Conservation (phyloP, 768 basidiomycete species). For the Amanita pseudoporphyria region DNA sequence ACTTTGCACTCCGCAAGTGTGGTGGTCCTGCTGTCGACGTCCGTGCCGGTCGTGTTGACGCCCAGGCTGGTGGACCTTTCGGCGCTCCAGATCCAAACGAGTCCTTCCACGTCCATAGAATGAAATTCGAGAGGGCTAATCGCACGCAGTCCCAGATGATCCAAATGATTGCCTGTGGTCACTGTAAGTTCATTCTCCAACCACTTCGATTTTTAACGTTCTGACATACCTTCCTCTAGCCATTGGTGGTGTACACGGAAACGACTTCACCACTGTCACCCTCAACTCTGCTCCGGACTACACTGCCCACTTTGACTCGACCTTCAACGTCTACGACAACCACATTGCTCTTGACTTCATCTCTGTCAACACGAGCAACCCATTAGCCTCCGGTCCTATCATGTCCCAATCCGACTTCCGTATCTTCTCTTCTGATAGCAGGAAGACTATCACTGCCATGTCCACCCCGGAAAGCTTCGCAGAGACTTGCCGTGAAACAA, state of each 20-base stretch:
- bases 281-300: not conserved
- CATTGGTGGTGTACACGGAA: constrained; percentile 21
- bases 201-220: not conserved
- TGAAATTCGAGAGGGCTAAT: constrained; percentile 19
- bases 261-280: constrained; percentile 16
- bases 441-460: not conserved
- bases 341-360: constrained; percentile 2
- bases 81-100: constrained; percentile 24
- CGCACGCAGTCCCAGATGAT: constrained; percentile 24
- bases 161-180: constrained; percentile 23
- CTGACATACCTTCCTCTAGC: constrained; percentile 6
- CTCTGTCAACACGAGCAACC: constrained; percentile 1
- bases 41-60: constrained; percentile 24
- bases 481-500: not conserved
- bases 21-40: constrained; percentile 23
- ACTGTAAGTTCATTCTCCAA: constrained; percentile 10
- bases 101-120: constrained; percentile 15
- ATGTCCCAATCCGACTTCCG: not conserved
- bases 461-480: not conserved
- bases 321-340: constrained; percentile 1
- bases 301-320: constrained; percentile 1
- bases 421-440: not conserved
- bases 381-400: not conserved
- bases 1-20: constrained; percentile 19
- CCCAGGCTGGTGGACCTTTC: constrained; percentile 17